Base-by-base conservation (phyloP, 78 protist genomes). In the Chrysochromulina tobinii region DNA sequence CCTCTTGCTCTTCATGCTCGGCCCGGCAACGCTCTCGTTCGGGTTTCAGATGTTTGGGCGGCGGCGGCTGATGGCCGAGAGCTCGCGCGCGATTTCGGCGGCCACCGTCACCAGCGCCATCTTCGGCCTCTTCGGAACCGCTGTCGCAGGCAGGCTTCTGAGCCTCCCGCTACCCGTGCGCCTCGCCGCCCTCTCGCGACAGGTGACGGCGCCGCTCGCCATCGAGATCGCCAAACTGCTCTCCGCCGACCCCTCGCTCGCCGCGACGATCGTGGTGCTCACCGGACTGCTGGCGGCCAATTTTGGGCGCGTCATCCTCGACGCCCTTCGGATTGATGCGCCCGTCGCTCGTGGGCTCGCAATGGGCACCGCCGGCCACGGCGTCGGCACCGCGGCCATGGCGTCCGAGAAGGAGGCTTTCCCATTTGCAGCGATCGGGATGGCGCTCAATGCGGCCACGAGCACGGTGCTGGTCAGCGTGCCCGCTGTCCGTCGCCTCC, bases 321-420 rank as follows among this genome's bases (percentile, higher is more conserved):
- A 64, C 69, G 69, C 69, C 17, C 25, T 64, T 15, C 25, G 69
- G 25, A 21, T 64, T 5, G 7, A 6, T 6, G 15, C 69, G 69
- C 69, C 77, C 15, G 77, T 68, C 12, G 50, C 51, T 11, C 77
- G 77, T 14, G 77, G 77, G 51, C 77, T 68, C 8, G 77, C 77
- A 1, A 68, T 68, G 77, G 77, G 77, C 15, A 2, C 51, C 15
- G 77, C 77, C 50, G 77, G 77, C 12, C 77, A 68, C 50, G 77
- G 77, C 27, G n/a, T 68, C 77, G 77, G 77, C 77, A 68, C 77
- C 50, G 77, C 77, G 11, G 77, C 77, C 77, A 68, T n/a, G 48
- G 77, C 77, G 8, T 11, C 3, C 11, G 77, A 68, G 77, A 17
- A 3, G 50, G 77, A 27, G 11, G 77, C 77, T 14, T 68, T 68